Conservation (phyloP, 495 filamentous ascomycete species). For the Lineolata rhizophorae region DNA sequence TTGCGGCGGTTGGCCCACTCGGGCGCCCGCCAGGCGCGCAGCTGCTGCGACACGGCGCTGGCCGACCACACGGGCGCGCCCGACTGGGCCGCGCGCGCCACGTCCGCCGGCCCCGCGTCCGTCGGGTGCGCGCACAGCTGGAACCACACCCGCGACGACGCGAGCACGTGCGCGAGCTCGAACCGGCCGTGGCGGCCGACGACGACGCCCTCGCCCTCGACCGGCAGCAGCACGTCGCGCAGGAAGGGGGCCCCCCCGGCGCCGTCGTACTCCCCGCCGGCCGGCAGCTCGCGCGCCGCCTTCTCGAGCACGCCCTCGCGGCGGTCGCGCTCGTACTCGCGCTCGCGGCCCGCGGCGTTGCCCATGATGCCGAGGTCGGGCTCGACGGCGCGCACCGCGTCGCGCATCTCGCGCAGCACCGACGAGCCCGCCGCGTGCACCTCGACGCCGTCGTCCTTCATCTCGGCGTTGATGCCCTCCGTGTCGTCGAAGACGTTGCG, state of each 20-base stretch:
- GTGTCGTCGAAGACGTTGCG: constrained; percentile 79
- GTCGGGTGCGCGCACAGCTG: constrained; percentile 83
- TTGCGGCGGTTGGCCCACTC: constrained; percentile 93
- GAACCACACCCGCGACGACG: constrained; percentile 83
- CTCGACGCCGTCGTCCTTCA: constrained; percentile 82
- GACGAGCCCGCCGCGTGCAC: constrained; percentile 48
- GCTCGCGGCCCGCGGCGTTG: constrained; percentile 37
- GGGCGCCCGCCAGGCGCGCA: constrained; percentile 76
- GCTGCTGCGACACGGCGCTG: constrained; percentile 71
- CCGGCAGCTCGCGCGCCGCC: constrained; percentile 36
- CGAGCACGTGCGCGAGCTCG: constrained; percentile 43
- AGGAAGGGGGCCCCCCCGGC: constrained; percentile 71
- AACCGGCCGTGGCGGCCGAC: constrained; percentile 53
- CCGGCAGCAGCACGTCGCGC: constrained; percentile 60
- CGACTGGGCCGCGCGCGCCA: constrained; percentile 34
- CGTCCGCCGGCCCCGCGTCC: constrained; percentile 53
- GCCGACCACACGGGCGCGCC: constrained; percentile 68
- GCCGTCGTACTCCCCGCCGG: constrained; percentile 1
- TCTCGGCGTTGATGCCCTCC: constrained; percentile 85
- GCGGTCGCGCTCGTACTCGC: constrained; percentile 58
- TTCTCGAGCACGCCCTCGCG: constrained; percentile 71
- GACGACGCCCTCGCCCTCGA: constrained; percentile 48
- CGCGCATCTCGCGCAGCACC: constrained; percentile 64
- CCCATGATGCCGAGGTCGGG: constrained; percentile 60
- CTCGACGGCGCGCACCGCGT: constrained; percentile 54